These are phyloP conservation scores for Lachnellula subtilissima DNA, from an alignment of 2,329 filamentous ascomycete species.

Conservation along the genomic window DNA sequence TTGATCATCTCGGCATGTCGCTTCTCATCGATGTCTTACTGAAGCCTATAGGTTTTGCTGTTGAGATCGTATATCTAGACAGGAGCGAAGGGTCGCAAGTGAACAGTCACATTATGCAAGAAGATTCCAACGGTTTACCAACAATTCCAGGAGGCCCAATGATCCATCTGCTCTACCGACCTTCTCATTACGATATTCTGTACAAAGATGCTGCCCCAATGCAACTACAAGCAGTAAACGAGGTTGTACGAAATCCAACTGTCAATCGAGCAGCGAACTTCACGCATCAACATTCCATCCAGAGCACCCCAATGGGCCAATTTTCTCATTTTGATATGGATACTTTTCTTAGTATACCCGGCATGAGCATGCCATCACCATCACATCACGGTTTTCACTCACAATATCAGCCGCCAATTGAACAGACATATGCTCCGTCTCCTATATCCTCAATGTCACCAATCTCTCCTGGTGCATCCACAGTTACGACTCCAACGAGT, in stretches of 20 bases:
- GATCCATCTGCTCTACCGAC: conserved; percentile 61
- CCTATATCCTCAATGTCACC: conserved; percentile 28
- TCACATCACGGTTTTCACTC: conserved; percentile 23
- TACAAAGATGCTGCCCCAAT: conserved; percentile 53
- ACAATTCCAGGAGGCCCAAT: conserved; percentile 41
- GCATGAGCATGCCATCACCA: conserved; percentile 20
- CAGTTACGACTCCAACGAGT: conserved; percentile 18
- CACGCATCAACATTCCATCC: conserved; percentile 42
- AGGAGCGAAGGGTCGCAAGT: conserved; percentile 73
- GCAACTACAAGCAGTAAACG: conserved; percentile 17
- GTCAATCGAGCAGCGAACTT: conserved; percentile 49
- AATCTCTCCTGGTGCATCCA: conserved; percentile 23
- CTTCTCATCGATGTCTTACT: conserved; percentile 75
- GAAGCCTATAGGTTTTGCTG: conserved; percentile 69
- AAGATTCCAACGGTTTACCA: conserved; percentile 35
- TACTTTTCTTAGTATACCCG: conserved; percentile 28
- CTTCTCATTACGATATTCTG: conserved; percentile 88
- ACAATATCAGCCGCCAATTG: conserved; percentile 20
- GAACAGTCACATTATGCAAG: conserved; percentile 47
- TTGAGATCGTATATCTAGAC: conserved; percentile 90
- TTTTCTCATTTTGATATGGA: conserved; percentile 34
- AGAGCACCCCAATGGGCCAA: conserved; percentile 32
- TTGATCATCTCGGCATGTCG: conserved; percentile 82
- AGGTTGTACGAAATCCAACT: conserved; percentile 35
- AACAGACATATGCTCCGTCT: conserved; percentile 24